Conservation (phyloP, 2,329 filamentous ascomycete genomes). For the Mollisiaceae sp. region DNA sequence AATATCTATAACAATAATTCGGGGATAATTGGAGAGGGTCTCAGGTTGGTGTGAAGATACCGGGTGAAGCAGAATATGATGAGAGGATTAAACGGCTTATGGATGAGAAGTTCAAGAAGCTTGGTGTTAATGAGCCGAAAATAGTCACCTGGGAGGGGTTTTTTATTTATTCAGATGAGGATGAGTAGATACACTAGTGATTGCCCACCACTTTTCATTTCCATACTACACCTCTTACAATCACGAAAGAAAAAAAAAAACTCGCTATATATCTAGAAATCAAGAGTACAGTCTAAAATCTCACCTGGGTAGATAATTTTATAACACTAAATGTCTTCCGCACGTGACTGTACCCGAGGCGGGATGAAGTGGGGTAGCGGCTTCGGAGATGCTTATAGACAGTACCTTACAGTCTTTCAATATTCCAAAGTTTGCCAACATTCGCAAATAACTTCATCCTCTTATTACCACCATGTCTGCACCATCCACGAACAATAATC, state of each 20-base stretch:
- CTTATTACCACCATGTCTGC: not conserved
- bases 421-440: not conserved
- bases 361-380: not conserved
- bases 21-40: not conserved
- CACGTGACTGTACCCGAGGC: not conserved
- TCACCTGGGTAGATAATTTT: too few species aligned
- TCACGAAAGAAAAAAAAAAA: too few species aligned
- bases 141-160: not conserved
- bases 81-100: not conserved
- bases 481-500: constrained; percentile 42
- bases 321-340: not conserved
- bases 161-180: not conserved
- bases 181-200: not conserved
- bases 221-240: too few species aligned
- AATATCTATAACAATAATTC: too few species aligned
- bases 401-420: too few species aligned
- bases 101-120: not conserved
- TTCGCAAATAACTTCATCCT: not conserved
- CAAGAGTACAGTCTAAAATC: too few species aligned
- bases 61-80: not conserved
- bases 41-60: not conserved
- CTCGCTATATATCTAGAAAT: too few species aligned
- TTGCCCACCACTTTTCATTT: too few species aligned
- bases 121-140: not conserved
- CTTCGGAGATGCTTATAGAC: not conserved